phyloP scores from a whole-genome alignment of 1,139 yeast genomes.

The Taiozyma onychis region DNA sequence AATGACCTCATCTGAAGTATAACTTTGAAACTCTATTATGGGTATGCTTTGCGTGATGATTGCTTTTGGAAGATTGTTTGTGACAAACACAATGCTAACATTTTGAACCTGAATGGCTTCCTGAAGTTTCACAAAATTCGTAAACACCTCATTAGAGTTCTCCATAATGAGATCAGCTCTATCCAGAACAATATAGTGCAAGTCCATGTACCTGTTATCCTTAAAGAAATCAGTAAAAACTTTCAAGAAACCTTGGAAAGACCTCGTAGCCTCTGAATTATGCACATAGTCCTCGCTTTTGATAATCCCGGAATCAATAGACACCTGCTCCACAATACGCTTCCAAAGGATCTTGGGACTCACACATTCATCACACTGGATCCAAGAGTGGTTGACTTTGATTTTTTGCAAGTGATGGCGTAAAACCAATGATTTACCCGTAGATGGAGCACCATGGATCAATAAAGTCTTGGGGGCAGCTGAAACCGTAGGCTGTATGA shows the following conservation, averaged over 20 bases:
- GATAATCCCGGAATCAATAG: conserved; percentile 11
- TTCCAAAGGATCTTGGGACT: conserved; percentile 18
- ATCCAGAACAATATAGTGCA: conserved; percentile 56
- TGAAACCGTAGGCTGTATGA: conserved; percentile 5
- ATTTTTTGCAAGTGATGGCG: conserved; percentile 6
- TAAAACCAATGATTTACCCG: conserved; percentile 21
- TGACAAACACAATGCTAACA: conserved; percentile 30
- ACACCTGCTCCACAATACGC: conserved; percentile 10
- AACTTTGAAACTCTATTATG: conserved; percentile 42
- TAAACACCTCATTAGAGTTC: conserved; percentile 37
- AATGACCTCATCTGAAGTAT: conserved; percentile 37
- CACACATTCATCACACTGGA: conserved; percentile 22
- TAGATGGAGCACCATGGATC: conserved; percentile 17
- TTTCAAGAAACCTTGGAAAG: conserved; percentile 40
- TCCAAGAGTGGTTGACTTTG: conserved; percentile 10
- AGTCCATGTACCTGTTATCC: conserved; percentile 29
- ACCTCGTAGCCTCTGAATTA: conserved; percentile 35
- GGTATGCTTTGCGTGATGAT: conserved; percentile 46
- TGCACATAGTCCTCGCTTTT: conserved; percentile 4
- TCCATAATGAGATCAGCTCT: conserved; percentile 52
- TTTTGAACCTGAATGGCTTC: conserved; percentile 32
- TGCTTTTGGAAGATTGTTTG: conserved; percentile 38
- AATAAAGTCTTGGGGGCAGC: conserved; percentile 8
- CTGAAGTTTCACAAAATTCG: conserved; percentile 41
- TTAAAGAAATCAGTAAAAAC: conserved; percentile 36